Base-by-base conservation (phyloP, 768 basidiomycete species). In the Dacryopinax spathularia region DNA sequence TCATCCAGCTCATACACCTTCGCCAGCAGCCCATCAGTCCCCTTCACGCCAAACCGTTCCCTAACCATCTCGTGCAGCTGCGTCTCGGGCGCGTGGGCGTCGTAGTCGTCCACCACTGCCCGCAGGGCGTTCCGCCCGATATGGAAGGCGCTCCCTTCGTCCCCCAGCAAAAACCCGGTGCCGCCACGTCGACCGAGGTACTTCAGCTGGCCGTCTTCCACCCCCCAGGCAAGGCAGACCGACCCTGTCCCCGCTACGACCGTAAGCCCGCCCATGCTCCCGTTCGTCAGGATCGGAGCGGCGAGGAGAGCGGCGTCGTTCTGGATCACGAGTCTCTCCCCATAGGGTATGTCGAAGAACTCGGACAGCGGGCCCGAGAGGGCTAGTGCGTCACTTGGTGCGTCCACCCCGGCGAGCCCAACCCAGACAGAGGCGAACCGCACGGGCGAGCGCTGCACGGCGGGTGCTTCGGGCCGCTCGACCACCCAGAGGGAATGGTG, bases 241-340 rank as follows among this genome's bases (percentile, higher is more conserved):
- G 86, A 84, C 1, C 91, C 91, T 0, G 91, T 95, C 15, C 91
- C 91, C 1, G 80, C 85, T 65, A 94, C 86, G 2, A 85, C 81
- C 33, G 93, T 79, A 7, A 86, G 88, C 64, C 82, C 77, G 15
- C 75, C 72, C 18, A 85, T 78, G 68, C 85, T 85, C 0, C 75
- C 69, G 70, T 84, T 78, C 69, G 84, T 75, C 36, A 81, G 79
- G 13, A 92, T 77, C 3, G 91, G 89, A 0, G 89, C 84, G 10
- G 89, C 88, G 44, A 95, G 83, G 44, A 95, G 85, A 69, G 87
- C 82, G 0, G 89, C 87, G 71, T 95, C 91, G 72, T 94, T 93
- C 39, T 85, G 79, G 60, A 94, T 79, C 39, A 78, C 75, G 25
- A 92, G 75, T 2, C 76, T 71, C 6, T 80, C 77, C 20, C 61